phyloP scores from a whole-genome alignment of 2,329 filamentous ascomycete species.

The Daldinia eschscholtzii region DNA sequence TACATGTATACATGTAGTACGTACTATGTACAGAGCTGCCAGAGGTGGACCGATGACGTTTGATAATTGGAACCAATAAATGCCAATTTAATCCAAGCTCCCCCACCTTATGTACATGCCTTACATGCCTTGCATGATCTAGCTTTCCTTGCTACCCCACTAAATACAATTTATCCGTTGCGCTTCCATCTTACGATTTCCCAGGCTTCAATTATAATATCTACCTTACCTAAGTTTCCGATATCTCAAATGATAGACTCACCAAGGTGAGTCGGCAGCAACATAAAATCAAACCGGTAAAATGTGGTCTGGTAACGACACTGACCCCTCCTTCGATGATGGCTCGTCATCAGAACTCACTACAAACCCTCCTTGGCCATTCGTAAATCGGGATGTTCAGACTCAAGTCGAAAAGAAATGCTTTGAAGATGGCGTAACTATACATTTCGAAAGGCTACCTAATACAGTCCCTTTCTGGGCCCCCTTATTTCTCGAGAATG shows the following conservation, averaged over 20 bases:
- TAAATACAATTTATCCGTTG: conserved; percentile 4
- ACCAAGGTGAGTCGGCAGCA: not conserved
- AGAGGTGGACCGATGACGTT: not conserved
- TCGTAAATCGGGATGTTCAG: conserved; percentile 40
- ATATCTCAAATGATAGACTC: conserved; percentile 4
- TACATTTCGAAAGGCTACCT: conserved; percentile 48
- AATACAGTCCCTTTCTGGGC: conserved; percentile 34
- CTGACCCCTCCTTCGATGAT: conserved; percentile 12
- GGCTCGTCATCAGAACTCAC: conserved; percentile 20
- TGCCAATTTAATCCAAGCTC: not conserved
- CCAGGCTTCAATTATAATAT: not conserved
- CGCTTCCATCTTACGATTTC: not conserved
- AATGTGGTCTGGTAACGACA: conserved; percentile 33
- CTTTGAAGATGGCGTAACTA: conserved; percentile 48
- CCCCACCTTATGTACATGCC: no score
- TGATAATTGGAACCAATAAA: not conserved
- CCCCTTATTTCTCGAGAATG: not conserved
- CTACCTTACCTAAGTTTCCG: not conserved
- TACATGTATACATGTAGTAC: no score
- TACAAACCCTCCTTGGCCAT: conserved; percentile 45
- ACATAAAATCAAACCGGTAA: not conserved
- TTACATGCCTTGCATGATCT: not conserved
- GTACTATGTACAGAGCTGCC: no score
- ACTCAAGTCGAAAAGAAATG: conserved; percentile 43
- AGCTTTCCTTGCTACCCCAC: not conserved